Evolutionary conservation across 139 green algal species (phyloP).

Genomic region (Closterium sp.): DNA sequence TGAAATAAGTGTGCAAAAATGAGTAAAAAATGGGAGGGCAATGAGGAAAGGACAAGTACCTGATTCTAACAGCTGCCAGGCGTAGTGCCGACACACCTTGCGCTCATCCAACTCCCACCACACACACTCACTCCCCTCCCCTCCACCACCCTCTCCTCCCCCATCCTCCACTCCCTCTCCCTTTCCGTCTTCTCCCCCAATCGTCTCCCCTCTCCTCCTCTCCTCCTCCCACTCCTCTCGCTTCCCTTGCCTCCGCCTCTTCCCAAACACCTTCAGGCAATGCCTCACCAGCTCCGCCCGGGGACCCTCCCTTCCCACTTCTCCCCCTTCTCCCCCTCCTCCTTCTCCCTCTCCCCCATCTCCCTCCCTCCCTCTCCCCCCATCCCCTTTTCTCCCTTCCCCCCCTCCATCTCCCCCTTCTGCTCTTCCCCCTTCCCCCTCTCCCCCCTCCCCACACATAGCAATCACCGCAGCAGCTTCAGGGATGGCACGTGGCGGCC

Average conservation of each 20-base stretch:
- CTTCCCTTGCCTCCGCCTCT: background rate
- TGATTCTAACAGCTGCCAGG: background rate
- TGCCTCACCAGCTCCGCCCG: background rate
- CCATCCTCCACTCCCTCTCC: background rate
- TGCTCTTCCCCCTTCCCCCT: background rate
- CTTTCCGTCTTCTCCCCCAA: background rate
- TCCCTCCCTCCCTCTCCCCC: too few species aligned
- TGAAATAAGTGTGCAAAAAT: too few species aligned
- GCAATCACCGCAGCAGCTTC: background rate
- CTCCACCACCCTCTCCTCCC: background rate
- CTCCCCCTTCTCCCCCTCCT: background rate
- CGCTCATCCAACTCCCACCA: background rate
- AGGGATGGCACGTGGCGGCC: background rate
- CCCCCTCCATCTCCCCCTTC: too few species aligned
- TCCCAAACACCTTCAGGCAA: background rate
- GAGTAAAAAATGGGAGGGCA: too few species aligned
- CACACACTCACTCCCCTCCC: background rate
- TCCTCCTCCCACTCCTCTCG: background rate
- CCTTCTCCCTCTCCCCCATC: background rate
- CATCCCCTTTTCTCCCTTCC: background rate
- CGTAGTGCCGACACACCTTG: background rate
- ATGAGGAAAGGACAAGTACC: background rate
- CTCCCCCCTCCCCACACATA: background rate
- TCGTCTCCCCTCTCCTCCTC: background rate
- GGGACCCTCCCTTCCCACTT: background rate